These are phyloP conservation scores for Ananas comosus DNA, from an alignment of 176 grass and related monocot species.

Conservation along the genomic window DNA sequence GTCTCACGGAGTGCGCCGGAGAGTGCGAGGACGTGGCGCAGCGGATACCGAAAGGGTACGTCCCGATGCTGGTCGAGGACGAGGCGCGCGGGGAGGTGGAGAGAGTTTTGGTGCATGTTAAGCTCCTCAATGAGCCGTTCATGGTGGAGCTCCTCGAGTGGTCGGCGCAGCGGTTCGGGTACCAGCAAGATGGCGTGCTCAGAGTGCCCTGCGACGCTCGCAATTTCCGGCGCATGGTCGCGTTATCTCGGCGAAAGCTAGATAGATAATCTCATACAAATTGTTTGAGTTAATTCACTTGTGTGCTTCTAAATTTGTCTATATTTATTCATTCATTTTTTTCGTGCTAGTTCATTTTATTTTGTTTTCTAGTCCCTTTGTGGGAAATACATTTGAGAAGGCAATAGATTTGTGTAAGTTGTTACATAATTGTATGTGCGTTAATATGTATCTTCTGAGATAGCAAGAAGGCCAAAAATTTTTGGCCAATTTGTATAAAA, in stretches of 20 bases:
- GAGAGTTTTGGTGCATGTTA: conserved; percentile 33
- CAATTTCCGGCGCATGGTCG: not conserved
- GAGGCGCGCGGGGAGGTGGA: conserved; percentile 8
- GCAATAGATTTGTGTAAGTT: too few species aligned
- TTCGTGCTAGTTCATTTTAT: not conserved
- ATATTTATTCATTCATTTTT: not conserved
- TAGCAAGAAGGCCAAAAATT: too few species aligned
- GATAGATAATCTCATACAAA: not conserved
- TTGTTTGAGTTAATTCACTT: not conserved
- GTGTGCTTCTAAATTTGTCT: not conserved
- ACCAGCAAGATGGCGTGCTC: conserved; percentile 10
- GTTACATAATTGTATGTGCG: too few species aligned
- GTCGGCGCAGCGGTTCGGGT: conserved; percentile 33
- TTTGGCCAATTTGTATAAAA: too few species aligned
- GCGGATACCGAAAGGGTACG: conserved; percentile 27
- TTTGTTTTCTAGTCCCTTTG: not conserved
- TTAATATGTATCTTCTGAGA: too few species aligned
- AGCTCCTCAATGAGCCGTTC: conserved; percentile 30
- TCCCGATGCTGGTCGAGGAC: conserved; percentile 29
- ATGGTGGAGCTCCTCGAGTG: conserved; percentile 30
- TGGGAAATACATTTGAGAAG: too few species aligned
- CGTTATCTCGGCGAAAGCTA: not conserved
- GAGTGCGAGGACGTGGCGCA: not conserved
- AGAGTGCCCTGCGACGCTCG: conserved; percentile 1
- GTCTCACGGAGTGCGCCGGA: not conserved